Base-by-base conservation (phyloP, 2,329 filamentous ascomycete genomes). In the Colletotrichum chrysophilum region DNA sequence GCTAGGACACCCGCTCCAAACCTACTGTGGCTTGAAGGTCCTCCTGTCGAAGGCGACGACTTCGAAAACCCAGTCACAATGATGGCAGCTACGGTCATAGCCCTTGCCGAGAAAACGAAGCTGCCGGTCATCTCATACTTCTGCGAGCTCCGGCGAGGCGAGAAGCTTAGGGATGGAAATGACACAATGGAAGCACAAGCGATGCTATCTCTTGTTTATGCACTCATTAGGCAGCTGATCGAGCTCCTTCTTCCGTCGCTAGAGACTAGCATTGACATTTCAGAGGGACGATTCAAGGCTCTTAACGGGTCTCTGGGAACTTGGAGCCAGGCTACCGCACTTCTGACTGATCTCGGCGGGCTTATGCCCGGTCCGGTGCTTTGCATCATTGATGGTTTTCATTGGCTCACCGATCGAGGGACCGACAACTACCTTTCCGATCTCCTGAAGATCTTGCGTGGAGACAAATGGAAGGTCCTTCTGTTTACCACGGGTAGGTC, bases 51-150 rank as follows among this genome's bases (percentile, higher is more conserved):
- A 2, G 55, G 58, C 0, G 68, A 66, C 4, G 67, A 75, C 3
- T 38, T 38, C 5, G 60, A 76, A 12, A 78, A 77, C 18, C 70
- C 76, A 0, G 16, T 78, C 4, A 70, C 74, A 6, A 70, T 70
- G 52, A 66, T 78, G 7, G 74, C 72, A 4, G 76, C 76, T 2
- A 74, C 36, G 1, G 6, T 76, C 1, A 48, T 79, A 10, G 64
- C 30, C 2, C 56, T 79, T 8, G 72, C 77, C 0, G 64, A 48
- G 3, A 26, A n/a, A 14, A 64, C 58, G 2, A 21, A 61, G 4
- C 4, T 78, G 7, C 66, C 70, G 4, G 66, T 76, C 0, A 13
- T 79, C 3, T 80, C 79, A 1, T 79, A 79, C 55, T 79, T 80
- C 61, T 79, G 78, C 36, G 65, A 79, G 16, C 70, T 76, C 3